phyloP scores from a whole-genome alignment of 257 asterid genomes.

The Gentiana macrophylla region DNA sequence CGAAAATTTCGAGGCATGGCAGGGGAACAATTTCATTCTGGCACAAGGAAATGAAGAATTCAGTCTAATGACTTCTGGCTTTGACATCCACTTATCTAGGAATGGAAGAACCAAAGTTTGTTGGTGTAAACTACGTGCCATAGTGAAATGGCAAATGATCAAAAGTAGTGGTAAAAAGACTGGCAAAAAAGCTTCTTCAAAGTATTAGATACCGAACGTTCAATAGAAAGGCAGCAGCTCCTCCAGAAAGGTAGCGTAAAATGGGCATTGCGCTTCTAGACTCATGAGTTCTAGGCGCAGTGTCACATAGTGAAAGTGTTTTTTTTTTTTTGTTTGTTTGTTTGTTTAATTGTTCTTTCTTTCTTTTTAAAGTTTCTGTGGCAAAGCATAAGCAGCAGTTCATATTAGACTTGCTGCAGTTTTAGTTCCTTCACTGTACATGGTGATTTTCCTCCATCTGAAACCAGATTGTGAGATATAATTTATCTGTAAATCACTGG shows the following conservation, averaged over 20 bases:
- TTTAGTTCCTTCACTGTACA: no score
- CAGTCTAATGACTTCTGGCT: slow-evolving; percentile 24
- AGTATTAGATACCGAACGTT: slow-evolving; percentile 6
- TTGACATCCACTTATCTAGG: slow-evolving; percentile 24
- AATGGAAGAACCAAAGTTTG: slow-evolving; percentile 34
- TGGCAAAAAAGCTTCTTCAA: slow-evolving; percentile 11
- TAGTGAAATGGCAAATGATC: slow-evolving; percentile 60
- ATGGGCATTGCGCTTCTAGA: no score
- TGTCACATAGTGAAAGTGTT: no score
- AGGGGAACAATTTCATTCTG: slow-evolving; percentile 26
- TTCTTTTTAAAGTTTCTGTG: no score
- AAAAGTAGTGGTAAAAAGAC: slow-evolving; percentile 38
- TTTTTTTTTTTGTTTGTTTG: no score
- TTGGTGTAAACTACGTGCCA: slow-evolving; percentile 71
- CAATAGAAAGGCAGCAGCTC: slow-evolving; percentile 2
- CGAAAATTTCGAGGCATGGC: slow-evolving; percentile 35
- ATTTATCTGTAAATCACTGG: no score
- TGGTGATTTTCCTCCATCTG: no score
- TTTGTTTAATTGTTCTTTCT: no score
- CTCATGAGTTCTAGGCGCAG: no score
- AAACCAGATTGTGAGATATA: no score
- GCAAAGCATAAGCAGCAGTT: no score
- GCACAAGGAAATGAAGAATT: slow-evolving; percentile 29
- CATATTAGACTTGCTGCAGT: no score
- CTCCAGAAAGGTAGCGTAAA: not conserved